phyloP scores from a whole-genome alignment of 1,284 basidiomycete genomes.

The Afroboletus lepidellus region DNA sequence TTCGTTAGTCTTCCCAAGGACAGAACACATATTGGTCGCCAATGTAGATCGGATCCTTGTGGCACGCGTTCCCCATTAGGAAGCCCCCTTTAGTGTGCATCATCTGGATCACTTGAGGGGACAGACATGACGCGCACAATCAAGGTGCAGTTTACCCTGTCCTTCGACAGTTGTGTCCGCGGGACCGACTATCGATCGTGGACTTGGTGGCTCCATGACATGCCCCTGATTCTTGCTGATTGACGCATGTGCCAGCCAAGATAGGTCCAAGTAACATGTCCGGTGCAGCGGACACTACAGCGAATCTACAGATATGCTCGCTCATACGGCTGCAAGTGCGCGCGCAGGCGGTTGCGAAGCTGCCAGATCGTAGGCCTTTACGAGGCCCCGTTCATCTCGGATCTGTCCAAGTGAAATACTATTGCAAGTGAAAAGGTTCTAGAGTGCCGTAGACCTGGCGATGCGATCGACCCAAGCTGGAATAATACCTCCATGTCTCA shows the following conservation, averaged over 20 bases:
- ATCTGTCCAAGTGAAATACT: no score
- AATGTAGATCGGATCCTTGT: not conserved
- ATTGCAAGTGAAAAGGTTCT: not conserved
- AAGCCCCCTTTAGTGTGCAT: not conserved
- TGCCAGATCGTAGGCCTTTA: not conserved
- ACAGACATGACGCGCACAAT: not conserved
- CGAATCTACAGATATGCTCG: not conserved
- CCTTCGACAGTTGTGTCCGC: not conserved
- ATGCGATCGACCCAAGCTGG: not conserved
- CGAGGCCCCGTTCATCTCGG: not conserved
- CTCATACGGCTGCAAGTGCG: no score
- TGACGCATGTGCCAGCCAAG: not conserved
- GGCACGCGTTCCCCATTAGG: not conserved
- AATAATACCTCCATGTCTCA: not conserved
- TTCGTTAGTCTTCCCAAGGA: not conserved
- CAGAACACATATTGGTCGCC: not conserved
- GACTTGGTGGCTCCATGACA: not conserved
- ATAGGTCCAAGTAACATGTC: not conserved
- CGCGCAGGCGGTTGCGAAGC: not conserved
- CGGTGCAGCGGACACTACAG: not conserved
- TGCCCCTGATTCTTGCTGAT: not conserved
- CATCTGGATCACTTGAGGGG: not conserved
- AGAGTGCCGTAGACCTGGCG: not conserved
- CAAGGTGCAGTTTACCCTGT: not conserved
- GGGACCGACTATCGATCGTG: not conserved